These are phyloP conservation scores for Microbotryum violaceum DNA, from an alignment of 1,284 basidiomycete genomes.

Conservation along the genomic window DNA sequence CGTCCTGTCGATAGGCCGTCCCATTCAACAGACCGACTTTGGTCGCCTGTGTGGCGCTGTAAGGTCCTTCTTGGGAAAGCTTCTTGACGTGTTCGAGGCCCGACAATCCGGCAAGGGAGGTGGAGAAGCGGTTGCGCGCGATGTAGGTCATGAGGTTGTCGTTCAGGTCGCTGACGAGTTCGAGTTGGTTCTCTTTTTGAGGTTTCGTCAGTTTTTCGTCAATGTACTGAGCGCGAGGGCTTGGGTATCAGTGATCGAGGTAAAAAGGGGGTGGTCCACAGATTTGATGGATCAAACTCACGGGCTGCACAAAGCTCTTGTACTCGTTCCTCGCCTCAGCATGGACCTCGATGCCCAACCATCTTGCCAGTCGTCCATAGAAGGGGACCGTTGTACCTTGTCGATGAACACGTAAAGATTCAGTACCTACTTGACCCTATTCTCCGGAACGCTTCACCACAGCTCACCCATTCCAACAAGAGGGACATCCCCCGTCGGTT, in stretches of 20 bases:
- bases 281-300: not conserved
- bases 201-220: constrained; percentile 34
- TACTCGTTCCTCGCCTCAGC: constrained; percentile 44
- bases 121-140: constrained; percentile 32
- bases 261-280: too few species aligned
- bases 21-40: constrained; percentile 41
- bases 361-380: constrained; percentile 41
- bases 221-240: constrained; percentile 28
- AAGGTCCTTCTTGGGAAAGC: constrained; percentile 41
- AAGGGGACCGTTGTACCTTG: constrained; percentile 35
- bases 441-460: constrained; percentile 17
- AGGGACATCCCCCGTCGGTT: constrained; percentile 43
- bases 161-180: constrained; percentile 36
- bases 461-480: constrained; percentile 39
- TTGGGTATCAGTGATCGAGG: not conserved
- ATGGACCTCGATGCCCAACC: constrained; percentile 43
- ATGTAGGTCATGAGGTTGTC: constrained; percentile 35
- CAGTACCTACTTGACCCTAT: not conserved
- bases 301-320: constrained; percentile 39
- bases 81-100: constrained; percentile 36
- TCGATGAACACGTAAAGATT: rapidly evolving
- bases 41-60: constrained; percentile 39
- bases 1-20: constrained; percentile 39
- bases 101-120: constrained; percentile 17
- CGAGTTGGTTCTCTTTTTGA: constrained; percentile 36